Evolutionary conservation across 345 rosid genomes (phyloP).

Genomic region (Eucalyptus pumila): DNA sequence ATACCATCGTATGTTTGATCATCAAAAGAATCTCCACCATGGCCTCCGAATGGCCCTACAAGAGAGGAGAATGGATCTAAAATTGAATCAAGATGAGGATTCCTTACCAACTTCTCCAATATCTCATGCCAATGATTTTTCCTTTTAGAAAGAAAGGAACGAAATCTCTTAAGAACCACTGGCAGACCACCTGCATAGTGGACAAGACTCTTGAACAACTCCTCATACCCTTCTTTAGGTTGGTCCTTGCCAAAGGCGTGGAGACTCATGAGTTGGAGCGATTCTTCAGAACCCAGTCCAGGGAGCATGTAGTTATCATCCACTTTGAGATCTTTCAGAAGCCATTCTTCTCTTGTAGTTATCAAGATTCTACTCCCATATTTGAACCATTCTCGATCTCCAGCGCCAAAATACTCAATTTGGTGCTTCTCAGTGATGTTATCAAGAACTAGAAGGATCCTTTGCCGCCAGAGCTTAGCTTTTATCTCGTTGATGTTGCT

Average conservation of each 20-base stretch:
- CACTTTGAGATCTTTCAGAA: neutral
- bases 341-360: neutral
- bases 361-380: neutral
- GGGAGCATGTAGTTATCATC: neutral
- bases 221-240: neutral
- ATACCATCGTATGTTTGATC: no score
- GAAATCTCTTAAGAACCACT: neutral
- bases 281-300: neutral
- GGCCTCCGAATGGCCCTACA: no score
- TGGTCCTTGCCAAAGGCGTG: neutral
- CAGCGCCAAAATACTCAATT: neutral
- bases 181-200: neutral
- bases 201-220: neutral
- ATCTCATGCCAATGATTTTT: neutral
- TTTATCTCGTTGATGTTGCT: no score
- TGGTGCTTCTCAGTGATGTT: neutral
- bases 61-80: neutral
- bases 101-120: neutral
- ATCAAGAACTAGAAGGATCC: neutral
- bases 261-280: neutral
- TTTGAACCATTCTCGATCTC: neutral
- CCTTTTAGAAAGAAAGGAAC: neutral
- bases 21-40: no score
- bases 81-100: neutral
- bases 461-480: no score